Evolutionary conservation across 805 yeast species (phyloP).

Genomic region (Millerozyma acaciae): DNA sequence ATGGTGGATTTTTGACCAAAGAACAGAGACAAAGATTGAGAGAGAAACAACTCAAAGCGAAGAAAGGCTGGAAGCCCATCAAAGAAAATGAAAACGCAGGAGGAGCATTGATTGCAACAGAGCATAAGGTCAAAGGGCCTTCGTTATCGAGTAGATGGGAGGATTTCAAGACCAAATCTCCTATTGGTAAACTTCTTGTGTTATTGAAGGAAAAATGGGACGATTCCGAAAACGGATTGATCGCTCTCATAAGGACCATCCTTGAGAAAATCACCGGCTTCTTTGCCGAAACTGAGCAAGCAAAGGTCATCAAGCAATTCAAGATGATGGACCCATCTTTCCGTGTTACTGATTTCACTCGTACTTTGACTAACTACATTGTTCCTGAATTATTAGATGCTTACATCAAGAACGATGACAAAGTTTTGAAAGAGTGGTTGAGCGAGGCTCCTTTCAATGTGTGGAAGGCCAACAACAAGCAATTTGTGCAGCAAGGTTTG

Average conservation of each 20-base stretch:
- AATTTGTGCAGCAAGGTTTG: slow-evolving; percentile 83
- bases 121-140: slow-evolving; percentile 70
- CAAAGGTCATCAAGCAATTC: slow-evolving; percentile 83
- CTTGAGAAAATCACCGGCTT: slow-evolving; percentile 78
- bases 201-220: slow-evolving; percentile 74
- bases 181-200: slow-evolving; percentile 62
- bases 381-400: slow-evolving; percentile 96
- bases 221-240: slow-evolving; percentile 89
- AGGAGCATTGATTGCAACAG: slow-evolving; percentile 74
- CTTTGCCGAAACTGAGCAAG: slow-evolving; percentile 94
- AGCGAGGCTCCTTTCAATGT: slow-evolving; percentile 96
- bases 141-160: slow-evolving; percentile 62
- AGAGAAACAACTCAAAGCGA: slow-evolving; percentile 43
- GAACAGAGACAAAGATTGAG: slow-evolving; percentile 77
- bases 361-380: slow-evolving; percentile 83
- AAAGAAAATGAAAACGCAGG: slow-evolving; percentile 82
- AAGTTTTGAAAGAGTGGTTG: slow-evolving; percentile 81
- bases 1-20: slow-evolving; percentile 88
- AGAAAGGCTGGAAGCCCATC: slow-evolving; percentile 62
- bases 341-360: slow-evolving; percentile 71
- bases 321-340: slow-evolving; percentile 88
- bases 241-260: slow-evolving; percentile 75
- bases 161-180: slow-evolving; percentile 60
- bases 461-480: slow-evolving; percentile 90
- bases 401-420: slow-evolving; percentile 85